Evolutionary conservation across 176 grass and related monocot species (phyloP).

Genomic region (Cenchrus purpureus): DNA sequence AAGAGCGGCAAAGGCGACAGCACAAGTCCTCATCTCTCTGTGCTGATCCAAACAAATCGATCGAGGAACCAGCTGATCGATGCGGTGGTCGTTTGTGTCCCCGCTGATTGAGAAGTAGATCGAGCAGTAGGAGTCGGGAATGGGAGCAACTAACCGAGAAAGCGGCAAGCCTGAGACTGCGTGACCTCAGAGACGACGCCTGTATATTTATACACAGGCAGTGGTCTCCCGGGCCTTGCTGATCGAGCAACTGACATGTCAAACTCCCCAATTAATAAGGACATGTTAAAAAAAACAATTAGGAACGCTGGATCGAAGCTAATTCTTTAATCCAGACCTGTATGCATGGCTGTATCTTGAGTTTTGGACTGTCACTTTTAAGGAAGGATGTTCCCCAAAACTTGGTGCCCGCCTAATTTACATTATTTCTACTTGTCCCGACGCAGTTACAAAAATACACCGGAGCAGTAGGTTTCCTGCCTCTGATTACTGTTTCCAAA

Average conservation of each 20-base stretch:
- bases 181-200: conserved; percentile 27
- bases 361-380: conserved; percentile 62
- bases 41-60: conserved; percentile 14
- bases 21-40: conserved; percentile 62
- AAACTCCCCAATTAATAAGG: conserved; percentile 53
- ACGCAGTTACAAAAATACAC: conserved; percentile 10
- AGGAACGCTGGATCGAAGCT: background rate
- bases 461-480: background rate
- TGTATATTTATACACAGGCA: conserved; percentile 50
- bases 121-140: conserved; percentile 31
- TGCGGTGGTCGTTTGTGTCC: conserved; percentile 1
- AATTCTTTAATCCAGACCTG: conserved; percentile 34
- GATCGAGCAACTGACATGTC: conserved; percentile 45
- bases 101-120: conserved; percentile 23
- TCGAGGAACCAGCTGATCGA: background rate
- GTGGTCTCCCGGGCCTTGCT: conserved; percentile 7
- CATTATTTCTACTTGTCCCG: conserved; percentile 2
- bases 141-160: conserved; percentile 15
- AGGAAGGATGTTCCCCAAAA: conserved; percentile 74
- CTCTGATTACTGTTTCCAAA: conserved; percentile 30
- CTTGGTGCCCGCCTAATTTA: conserved; percentile 43
- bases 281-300: conserved; percentile 27
- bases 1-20: conserved; percentile 42
- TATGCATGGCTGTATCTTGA: conserved; percentile 8
- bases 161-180: conserved; percentile 25